Evolutionary conservation across 2,329 filamentous ascomycete genomes (phyloP), one percentile per base, ranked within the genome.

Genomic region (Calonectria ilicicola): DNA sequence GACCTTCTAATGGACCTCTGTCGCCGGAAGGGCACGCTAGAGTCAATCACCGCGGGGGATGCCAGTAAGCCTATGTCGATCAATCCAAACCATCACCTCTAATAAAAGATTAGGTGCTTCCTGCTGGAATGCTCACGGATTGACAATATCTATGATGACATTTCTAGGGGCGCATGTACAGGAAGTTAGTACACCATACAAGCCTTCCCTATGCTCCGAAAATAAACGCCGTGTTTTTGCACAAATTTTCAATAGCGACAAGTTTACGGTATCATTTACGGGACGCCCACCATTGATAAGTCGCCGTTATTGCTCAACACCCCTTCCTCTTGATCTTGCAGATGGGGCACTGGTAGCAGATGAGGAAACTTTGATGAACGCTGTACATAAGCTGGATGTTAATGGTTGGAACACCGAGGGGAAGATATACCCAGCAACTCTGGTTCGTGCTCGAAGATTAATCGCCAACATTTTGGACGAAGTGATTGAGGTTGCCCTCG

Each of bases 221-320:
- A 64, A 72, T 10, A 74, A 72, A 10, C 65, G 75, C 2, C 72
- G 82, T 8, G 46, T 84, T 4, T 84, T 83, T 6, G 80, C 80
- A 0, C 76, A 81, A 2, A 73, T 86, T 23, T 87, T 86, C 68
- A 82, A 79, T 40, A 76, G 85, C 10, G 90, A 92, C 76, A 90
- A 91, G 51, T 85, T 85, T 10, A 81, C 84, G 0, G 86, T 88
- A 0, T 84, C 87, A 0, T 90, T 91, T 56, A 86, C 87, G 1
- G 90, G 90, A 0, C 82, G 89, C 0, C 91, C 90, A 0, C 90
- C 90, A 0, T 79, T 87, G 2, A 78, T 91, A 6, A 85, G 85
- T 14, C 85, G 89, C 35, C 85, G 88, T 2, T 92, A 91, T 76
- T 88, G 86, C 58, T 85, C 86, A 8, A 86, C 89, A 1, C 88